These are phyloP conservation scores for Lachnellula subtilissima DNA, from an alignment of 2,329 filamentous ascomycete species.

Conservation along the genomic window DNA sequence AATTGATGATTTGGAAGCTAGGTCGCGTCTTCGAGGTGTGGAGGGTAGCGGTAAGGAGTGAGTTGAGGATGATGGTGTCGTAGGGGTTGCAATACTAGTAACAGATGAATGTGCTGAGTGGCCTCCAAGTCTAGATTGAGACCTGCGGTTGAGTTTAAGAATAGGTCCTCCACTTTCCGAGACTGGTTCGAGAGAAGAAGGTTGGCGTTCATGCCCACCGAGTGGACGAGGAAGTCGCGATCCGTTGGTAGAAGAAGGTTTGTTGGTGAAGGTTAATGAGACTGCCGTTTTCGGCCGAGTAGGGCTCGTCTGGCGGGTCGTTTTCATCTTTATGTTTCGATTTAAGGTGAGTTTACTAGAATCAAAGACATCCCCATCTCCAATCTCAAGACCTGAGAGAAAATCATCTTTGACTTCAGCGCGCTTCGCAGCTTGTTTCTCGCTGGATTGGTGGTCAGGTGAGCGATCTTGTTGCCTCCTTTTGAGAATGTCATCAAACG, in stretches of 20 bases:
- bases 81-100: constrained; percentile 57
- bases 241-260: constrained; percentile 45
- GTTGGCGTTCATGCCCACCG: constrained; percentile 61
- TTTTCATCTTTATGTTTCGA: constrained; percentile 86
- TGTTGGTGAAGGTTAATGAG: constrained; percentile 87
- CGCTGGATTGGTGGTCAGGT: constrained; percentile 43
- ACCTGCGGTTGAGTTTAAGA: constrained; percentile 52
- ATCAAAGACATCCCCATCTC: constrained; percentile 75
- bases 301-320: constrained; percentile 63
- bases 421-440: constrained; percentile 31
- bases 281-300: constrained; percentile 69
- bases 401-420: constrained; percentile 62
- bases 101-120: constrained; percentile 67
- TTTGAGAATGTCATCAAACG: constrained; percentile 74
- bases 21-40: constrained; percentile 57
- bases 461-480: constrained; percentile 61
- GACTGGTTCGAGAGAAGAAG: constrained; percentile 82
- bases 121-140: constrained; percentile 62
- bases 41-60: constrained; percentile 47
- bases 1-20: constrained; percentile 51
- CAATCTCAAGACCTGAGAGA: constrained; percentile 80
- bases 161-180: constrained; percentile 81
- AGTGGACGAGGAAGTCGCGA: constrained; percentile 79
- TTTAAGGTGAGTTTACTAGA: constrained; percentile 78
- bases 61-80: constrained; percentile 48